Evolutionary conservation across 306 rosid genomes (phyloP), one percentile per base, ranked within the genome.

Genomic region (Ormosia emarginata): DNA sequence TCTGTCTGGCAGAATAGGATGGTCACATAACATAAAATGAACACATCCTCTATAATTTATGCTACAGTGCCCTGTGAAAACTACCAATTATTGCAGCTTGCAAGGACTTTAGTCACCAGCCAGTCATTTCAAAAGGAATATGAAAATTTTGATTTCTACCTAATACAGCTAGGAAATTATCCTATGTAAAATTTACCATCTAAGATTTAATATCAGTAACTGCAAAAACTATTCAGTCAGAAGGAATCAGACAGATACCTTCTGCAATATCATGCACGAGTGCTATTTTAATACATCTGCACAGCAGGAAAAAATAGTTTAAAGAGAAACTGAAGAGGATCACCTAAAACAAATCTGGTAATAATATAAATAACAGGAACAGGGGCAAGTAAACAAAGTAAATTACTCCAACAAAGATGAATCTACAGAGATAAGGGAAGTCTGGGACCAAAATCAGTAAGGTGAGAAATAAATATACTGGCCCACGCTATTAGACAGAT

Each of bases 191-290:
- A 74, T 40, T 66, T 66, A 11, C n/a, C 43, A 34, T 12, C 15
- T 11, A 17, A 82, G 53, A 65, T 57, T 32, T 64, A n/a, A 69
- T 56, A 17, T 1, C 67, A 59, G 62, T 7, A 78, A 55, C 40
- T 47, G 39, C 32, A 36, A 49, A 68, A 41, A 62, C 24, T 36
- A 67, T 39, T 64, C 53, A 74, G 41, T 47, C 57, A 50, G 70
- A 78, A 74, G 62, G 70, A 66, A 56, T 40, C 34, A 67, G 78
- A 70, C 36, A 72, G 71, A 69, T 91, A 93, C 98, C 98, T 91
- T 95, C 97, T 2, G 97, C 98, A 74, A 93, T 95, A 86, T 95
- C 98, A 82, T 95, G 97, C 85, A 95, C 94, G 29, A 95, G 90
- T 30, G 97, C 97, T 56, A 95, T 90, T 93, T 95, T 94, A 71